phyloP scores from a whole-genome alignment of 768 basidiomycete species.

The Pisolithus sp. region DNA sequence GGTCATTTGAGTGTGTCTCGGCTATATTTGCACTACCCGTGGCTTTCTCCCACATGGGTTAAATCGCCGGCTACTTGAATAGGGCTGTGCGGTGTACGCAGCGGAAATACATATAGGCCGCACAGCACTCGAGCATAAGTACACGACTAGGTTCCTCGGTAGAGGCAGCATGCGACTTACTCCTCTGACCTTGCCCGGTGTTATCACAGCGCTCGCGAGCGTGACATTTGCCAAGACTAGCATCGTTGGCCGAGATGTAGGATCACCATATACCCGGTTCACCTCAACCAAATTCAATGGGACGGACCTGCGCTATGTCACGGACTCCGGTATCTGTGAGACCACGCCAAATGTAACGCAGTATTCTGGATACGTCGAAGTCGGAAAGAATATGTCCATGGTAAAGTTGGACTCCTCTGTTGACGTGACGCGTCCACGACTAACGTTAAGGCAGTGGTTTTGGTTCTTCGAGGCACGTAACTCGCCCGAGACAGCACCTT shows the following conservation, averaged over 20 bases:
- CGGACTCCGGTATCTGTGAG: constrained; percentile 59
- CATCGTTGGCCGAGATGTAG: neutral
- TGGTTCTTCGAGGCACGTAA: constrained; percentile 68
- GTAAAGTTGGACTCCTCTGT: constrained; percentile 23
- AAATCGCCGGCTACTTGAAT: too few relatives aligned
- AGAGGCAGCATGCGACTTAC: constrained; percentile 11
- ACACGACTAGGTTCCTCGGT: neutral
- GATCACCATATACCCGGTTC: constrained; percentile 1
- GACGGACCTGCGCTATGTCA: constrained; percentile 40
- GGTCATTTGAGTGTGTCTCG: too few relatives aligned
- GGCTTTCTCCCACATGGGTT: too few relatives aligned
- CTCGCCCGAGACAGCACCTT: constrained; percentile 54
- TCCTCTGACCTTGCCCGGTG: neutral
- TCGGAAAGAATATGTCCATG: constrained; percentile 54
- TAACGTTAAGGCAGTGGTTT: constrained; percentile 45
- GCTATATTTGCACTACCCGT: too few relatives aligned
- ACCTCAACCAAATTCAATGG: constrained; percentile 17
- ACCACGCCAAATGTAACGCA: constrained; percentile 56
- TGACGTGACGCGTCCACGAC: neutral
- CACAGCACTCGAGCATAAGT: too few relatives aligned
- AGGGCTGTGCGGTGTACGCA: too few relatives aligned
- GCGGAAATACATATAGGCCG: too few relatives aligned
- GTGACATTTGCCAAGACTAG: neutral
- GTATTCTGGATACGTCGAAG: constrained; percentile 56
- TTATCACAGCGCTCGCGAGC: neutral